phyloP scores from a whole-genome alignment of 164 flowering plant species.

The Kingdonia uniflora region DNA sequence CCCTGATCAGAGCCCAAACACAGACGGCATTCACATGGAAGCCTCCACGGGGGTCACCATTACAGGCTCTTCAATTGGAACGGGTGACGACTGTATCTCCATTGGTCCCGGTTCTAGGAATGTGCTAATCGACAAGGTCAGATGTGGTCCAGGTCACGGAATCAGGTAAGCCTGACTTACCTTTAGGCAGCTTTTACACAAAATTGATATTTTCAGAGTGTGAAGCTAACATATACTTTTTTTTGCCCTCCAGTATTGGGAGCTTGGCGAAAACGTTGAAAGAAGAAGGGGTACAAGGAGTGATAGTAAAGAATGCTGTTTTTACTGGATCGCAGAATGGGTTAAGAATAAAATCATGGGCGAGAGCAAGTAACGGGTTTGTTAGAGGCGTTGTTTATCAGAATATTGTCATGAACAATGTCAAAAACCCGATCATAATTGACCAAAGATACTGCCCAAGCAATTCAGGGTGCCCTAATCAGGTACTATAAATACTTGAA shows the following conservation, averaged over 20 bases:
- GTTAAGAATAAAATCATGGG: slow-evolving; percentile 26
- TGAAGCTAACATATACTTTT: not conserved
- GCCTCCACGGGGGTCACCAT: slow-evolving; percentile 14
- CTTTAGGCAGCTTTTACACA: not conserved
- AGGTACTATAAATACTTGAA: too few relatives aligned
- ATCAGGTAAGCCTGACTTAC: slow-evolving; percentile 14
- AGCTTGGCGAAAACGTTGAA: slow-evolving; percentile 15
- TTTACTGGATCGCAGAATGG: slow-evolving; percentile 24
- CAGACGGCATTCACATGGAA: slow-evolving; percentile 26
- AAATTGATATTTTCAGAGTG: not conserved
- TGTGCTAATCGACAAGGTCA: slow-evolving; percentile 12
- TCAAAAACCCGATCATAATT: slow-evolving; percentile 22
- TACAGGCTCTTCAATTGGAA: slow-evolving; percentile 11
- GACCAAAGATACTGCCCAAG: slow-evolving; percentile 26
- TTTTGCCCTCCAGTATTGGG: slow-evolving; percentile 20
- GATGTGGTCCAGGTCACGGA: slow-evolving; percentile 30
- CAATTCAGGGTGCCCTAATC: slow-evolving; percentile 16
- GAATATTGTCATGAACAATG: slow-evolving; percentile 17
- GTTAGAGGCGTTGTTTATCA: slow-evolving; percentile 18
- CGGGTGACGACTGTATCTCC: slow-evolving; percentile 28
- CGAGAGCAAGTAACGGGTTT: slow-evolving; percentile 25
- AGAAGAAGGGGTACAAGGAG: slow-evolving; percentile 23
- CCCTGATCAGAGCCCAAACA: slow-evolving; percentile 21
- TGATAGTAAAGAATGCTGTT: slow-evolving; percentile 14
- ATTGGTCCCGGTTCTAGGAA: slow-evolving; percentile 24